Percentiles rank a stretch among this genome's conserved stretches.
Conservation (phyloP, 1,284 basidiomycete species). For the Cutaneotrichosporon sp. region DNA sequence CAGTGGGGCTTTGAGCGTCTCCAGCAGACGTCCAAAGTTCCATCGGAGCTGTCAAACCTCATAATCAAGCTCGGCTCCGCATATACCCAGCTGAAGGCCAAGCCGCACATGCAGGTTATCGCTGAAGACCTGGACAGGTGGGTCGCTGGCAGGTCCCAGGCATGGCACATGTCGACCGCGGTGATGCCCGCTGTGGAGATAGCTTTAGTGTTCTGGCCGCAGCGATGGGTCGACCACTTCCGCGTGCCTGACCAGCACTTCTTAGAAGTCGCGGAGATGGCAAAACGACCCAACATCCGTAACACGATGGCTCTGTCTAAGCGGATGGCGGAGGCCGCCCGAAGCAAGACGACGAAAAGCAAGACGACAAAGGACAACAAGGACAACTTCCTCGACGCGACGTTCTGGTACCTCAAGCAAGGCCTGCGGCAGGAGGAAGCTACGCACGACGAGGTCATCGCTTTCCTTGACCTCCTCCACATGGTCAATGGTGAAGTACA, state of each 20-base stretch:
- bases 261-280: constrained; percentile 11
- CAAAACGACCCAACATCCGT: constrained; percentile 3
- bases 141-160: constrained; percentile 2
- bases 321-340: neutral
- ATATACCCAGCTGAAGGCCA: constrained; percentile 1
- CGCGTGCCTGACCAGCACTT: constrained; percentile 11
- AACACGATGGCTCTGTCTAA: constrained; percentile 24
- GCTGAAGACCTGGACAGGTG: constrained; percentile 3
- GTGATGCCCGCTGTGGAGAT: constrained; percentile 15
- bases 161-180: constrained; percentile 12
- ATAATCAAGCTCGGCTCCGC: constrained; percentile 30
- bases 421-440: constrained; percentile 60
- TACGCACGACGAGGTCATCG: constrained; percentile 61
- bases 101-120: neutral
- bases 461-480: constrained; percentile 67
- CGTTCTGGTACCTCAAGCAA: constrained; percentile 78
- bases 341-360: neutral
- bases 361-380: neutral
- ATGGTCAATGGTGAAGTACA: constrained; percentile 28
- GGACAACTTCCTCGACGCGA: constrained; percentile 37
- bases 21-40: neutral
- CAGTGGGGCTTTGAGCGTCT: constrained; percentile 63
- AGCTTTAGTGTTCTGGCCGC: constrained; percentile 32
- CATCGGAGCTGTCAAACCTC: constrained; percentile 19
- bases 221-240: constrained; percentile 11